Conservation (phyloP, 257 asterid genomes). For the Scutellaria minor region DNA sequence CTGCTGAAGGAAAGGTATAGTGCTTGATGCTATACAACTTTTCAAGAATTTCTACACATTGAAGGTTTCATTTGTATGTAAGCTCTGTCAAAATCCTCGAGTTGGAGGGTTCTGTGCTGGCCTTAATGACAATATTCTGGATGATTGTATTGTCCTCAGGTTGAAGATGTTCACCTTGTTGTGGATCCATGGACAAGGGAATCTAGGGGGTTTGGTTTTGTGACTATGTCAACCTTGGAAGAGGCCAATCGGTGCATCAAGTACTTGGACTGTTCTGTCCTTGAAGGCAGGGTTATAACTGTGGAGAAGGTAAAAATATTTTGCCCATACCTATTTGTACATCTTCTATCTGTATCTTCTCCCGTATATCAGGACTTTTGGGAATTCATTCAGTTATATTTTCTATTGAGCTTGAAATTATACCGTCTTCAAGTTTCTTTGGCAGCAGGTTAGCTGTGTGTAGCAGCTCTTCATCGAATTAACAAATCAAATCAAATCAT, state of each 20-base stretch:
- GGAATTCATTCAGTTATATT: background rate
- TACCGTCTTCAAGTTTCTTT: slow-evolving; percentile 64
- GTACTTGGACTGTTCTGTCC: slow-evolving; percentile 80
- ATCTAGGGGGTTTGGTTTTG: slow-evolving; percentile 93
- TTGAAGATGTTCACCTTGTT: slow-evolving; percentile 82
- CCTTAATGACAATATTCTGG: background rate
- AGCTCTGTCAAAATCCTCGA: background rate
- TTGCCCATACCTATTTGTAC: background rate
- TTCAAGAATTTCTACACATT: background rate
- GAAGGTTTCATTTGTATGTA: background rate
- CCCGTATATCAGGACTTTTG: background rate
- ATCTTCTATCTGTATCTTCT: background rate
- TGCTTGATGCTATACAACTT: background rate
- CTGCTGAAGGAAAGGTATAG: slow-evolving; percentile 77
- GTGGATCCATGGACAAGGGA: slow-evolving; percentile 82
- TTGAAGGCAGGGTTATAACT: slow-evolving; percentile 87
- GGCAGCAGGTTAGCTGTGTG: slow-evolving; percentile 91
- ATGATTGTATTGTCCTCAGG: slow-evolving; percentile 42
- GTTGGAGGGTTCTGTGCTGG: background rate
- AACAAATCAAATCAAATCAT: slow-evolving; percentile 74
- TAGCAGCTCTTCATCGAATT: slow-evolving; percentile 97
- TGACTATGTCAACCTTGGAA: slow-evolving; percentile 69
- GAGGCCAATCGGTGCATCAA: slow-evolving; percentile 84
- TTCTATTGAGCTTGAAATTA: slow-evolving; percentile 40
- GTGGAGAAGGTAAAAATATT: slow-evolving; percentile 74